Evolutionary conservation across 176 grass and related monocot species (phyloP).

Genomic region (Puccinellia tenuiflora): DNA sequence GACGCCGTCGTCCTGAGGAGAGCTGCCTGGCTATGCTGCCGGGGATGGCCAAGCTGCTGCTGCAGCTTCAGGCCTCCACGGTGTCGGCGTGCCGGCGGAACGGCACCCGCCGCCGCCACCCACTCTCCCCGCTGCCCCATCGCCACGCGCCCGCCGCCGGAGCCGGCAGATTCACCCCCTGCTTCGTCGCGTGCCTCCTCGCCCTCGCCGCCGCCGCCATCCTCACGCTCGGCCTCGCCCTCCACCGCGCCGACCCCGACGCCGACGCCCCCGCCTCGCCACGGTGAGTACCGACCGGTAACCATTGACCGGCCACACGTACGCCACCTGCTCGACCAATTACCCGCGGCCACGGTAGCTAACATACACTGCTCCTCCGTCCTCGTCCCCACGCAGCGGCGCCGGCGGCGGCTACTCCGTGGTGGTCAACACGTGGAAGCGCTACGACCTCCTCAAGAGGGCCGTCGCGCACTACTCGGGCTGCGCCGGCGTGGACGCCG

Average conservation of each 20-base stretch:
- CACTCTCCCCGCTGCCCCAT: background rate
- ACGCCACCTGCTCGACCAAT: background rate
- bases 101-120: conserved; percentile 9
- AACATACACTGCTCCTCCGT: background rate
- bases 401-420: conserved; percentile 53
- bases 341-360: background rate
- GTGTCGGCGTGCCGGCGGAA: conserved; percentile 24
- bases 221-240: conserved; percentile 7
- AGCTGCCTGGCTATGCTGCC: background rate
- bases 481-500: conserved; percentile 56
- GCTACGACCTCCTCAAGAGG: conserved; percentile 57
- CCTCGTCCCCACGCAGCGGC: background rate
- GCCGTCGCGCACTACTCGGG: conserved; percentile 59
- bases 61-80: conserved; percentile 8
- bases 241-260: background rate
- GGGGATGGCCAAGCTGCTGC: conserved; percentile 34
- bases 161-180: conserved; percentile 2
- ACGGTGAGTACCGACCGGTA: conserved; percentile 5
- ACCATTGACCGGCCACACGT: background rate
- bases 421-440: conserved; percentile 87
- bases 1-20: background rate
- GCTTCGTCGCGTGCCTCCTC: conserved; percentile 16
- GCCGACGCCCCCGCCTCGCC: background rate
- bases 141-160: background rate
- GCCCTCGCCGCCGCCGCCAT: conserved; percentile 17